Percentiles rank a stretch among this genome's conserved stretches.
Conservation (phyloP, 2,329 filamentous ascomycete genomes). For the Graphiopsis chlorocephala region DNA sequence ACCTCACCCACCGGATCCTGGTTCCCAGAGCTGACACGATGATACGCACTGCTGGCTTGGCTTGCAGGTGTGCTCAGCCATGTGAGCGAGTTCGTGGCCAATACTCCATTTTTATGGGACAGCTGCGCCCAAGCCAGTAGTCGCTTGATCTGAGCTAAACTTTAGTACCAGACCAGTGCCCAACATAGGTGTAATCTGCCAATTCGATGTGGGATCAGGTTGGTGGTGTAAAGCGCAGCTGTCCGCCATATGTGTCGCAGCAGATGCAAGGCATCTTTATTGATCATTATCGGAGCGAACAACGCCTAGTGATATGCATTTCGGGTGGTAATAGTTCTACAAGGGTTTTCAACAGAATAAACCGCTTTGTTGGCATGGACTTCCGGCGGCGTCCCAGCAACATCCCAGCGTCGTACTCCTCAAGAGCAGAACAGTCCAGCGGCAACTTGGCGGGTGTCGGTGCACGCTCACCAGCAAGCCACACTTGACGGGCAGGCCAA, state of each 20-base stretch:
- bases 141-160: background rate
- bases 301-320: background rate
- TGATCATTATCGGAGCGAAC: background rate
- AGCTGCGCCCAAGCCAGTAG: background rate
- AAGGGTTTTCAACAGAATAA: background rate
- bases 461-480: background rate
- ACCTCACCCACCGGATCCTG: background rate
- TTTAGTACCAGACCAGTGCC: background rate
- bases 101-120: background rate
- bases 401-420: background rate
- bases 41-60: background rate
- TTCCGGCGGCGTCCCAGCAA: background rate
- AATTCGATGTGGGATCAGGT: background rate
- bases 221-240: background rate
- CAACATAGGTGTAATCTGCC: background rate
- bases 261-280: background rate
- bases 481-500: background rate
- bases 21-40: background rate
- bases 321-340: background rate
- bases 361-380: background rate
- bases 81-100: background rate
- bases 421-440: background rate
- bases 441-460: background rate
- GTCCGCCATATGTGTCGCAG: background rate
- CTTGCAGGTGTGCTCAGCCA: background rate